Base-by-base conservation (phyloP, 108 stramenopile species). In the Discostella stelligeroides region DNA sequence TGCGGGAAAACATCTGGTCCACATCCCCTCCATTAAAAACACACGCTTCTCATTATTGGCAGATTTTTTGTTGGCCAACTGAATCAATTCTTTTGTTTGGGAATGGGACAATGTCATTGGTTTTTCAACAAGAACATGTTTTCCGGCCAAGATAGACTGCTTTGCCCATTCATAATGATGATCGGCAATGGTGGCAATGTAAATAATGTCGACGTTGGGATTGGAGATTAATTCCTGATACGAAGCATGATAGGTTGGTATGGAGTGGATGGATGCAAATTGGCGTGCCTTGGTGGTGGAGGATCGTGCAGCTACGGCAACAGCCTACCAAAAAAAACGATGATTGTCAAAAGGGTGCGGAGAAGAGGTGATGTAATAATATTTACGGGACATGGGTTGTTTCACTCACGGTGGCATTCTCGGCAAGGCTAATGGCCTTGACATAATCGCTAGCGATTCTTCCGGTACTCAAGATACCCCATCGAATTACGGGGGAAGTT, bases 1-100 rank as follows among this genome's bases (percentile, higher is more conserved):
- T 17, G 85, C 82, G 0, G 85, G 85, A 38, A 86, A 86, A 53
- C 73, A 86, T 15, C 85, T 55, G 28, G 80, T 76, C 85, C 85
- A 86, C 60, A 86, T 72, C 14, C 82, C 85, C 55, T 85, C 84
- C 75, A 76, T 76, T 38, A 79, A 82, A 59, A 76, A 85, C 24
- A 63, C 60, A 48, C 61, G 40, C n/a, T n/a, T n/a, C n/a, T n/a
- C n/a, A n/a, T n/a, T n/a, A n/a, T n/a, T n/a, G n/a, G n/a, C n/a
- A n/a, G n/a, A n/a, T n/a, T 37, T 61, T 60, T n/a, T 37, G 12
- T 46, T 49, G 38, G 84, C 84, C 76, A 75, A 57, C 9, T 74
- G 39, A 47, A 85, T 47, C 51, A 79, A 56, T 25, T 70, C 55
- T 34, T 23, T 25, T 0, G 77, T 68, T 59, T 73, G 75, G 1